Percentiles rank a stretch among this genome's conserved stretches.
These are phyloP conservation scores for Corchorus capsularis DNA, from an alignment of 345 rosid species.

Conservation along the genomic window DNA sequence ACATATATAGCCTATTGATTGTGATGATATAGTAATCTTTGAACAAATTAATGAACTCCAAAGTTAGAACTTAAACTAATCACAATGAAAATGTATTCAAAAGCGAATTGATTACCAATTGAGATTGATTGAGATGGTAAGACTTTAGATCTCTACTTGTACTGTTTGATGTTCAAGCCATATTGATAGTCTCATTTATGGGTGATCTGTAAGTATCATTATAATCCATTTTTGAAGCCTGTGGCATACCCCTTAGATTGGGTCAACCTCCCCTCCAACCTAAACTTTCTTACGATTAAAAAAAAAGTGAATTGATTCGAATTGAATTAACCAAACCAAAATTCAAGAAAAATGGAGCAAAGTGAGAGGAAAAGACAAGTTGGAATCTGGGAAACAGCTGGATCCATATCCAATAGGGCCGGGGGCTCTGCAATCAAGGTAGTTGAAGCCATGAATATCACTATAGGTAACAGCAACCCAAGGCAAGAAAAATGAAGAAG, in stretches of 20 bases:
- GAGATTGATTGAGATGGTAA: too few relatives aligned
- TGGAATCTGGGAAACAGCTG: constrained; percentile 23
- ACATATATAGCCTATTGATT: not conserved
- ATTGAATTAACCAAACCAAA: not conserved
- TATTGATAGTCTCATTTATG: too few relatives aligned
- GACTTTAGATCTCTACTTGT: too few relatives aligned
- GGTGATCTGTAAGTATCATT: too few relatives aligned
- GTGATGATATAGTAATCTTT: not conserved
- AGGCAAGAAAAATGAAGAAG: not conserved
- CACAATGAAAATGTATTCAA: too few relatives aligned
- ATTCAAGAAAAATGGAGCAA: not conserved
- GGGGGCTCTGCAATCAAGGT: constrained; percentile 11
- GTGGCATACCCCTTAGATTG: too few relatives aligned
- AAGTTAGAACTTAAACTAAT: not conserved
- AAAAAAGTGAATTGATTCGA: not conserved
- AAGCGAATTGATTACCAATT: not conserved
- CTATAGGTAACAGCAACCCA: not conserved
- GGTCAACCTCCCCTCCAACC: too few relatives aligned
- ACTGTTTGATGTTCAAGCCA: too few relatives aligned
- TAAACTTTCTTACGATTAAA: too few relatives aligned
- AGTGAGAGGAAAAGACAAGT: not conserved
- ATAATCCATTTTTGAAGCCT: too few relatives aligned
- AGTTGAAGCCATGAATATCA: not conserved
- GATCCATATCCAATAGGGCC: constrained; percentile 13
- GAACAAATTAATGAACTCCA: not conserved